Evolutionary conservation across 1,284 basidiomycete genomes (phyloP), one percentile per base, ranked within the genome.

Genomic region (Irpex lacteus): DNA sequence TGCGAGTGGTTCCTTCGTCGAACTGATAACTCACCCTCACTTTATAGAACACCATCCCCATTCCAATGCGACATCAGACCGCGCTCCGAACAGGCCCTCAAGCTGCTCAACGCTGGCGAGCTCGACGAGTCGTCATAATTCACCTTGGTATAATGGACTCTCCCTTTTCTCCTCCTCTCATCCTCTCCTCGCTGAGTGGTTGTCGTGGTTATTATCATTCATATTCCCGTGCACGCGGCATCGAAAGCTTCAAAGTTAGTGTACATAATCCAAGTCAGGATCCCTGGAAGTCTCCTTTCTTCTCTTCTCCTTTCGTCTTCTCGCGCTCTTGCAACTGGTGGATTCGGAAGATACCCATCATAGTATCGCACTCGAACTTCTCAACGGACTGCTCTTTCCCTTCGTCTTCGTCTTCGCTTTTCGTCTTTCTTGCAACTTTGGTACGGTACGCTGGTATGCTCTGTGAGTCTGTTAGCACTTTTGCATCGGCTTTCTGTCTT

Each of bases 11-110:
- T n/a, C n/a, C 9, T 13, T 47, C 44, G 21, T 62, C 40, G 15
- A 18, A 59, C 32, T 32, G 32, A 34, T 6, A 34, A 34, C 32
- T 34, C 15, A 44, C 56, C 21, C 54, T 53, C 37, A 49, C n/a
- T 54, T 19, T 54, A 72, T 71, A 76, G 67, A 40, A 72, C 69
- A 34, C 70, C 70, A 38, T 67, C 69, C 38, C 68, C 71, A 13
- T 75, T 74, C 70, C 68, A 70, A 66, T 71, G 67, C 65, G 72
- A 71, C 53, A 70, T 75, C 60, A 69, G 71, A 2, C 74, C 74
- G 37, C 66, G 74, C 37, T 74, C 73, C 15, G 66, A 69, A 59
- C 70, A 71, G 49, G 70, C 72, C 7, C 68, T 73, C 61, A 66
- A 64, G 62, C 60, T 72, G 47, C 63, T 74, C 57, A 68, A 70